Evolutionary conservation across 768 basidiomycete species (phyloP).

Genomic region (Macrocybe gigantea): DNA sequence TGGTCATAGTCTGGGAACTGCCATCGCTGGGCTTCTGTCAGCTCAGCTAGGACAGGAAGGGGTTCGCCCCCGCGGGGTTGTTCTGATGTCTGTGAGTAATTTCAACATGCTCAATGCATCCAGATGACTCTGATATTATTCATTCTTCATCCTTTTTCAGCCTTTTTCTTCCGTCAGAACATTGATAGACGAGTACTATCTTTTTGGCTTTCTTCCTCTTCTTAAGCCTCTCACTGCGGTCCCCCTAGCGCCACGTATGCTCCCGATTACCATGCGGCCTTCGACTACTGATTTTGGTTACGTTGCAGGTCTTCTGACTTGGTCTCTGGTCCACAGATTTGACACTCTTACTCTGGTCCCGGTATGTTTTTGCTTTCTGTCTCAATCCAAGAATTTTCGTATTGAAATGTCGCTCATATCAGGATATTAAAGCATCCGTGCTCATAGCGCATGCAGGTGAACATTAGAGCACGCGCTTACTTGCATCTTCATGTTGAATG

Average conservation of each 20-base stretch:
- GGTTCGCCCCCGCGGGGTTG: constrained; percentile 37
- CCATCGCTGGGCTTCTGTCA: constrained; percentile 44
- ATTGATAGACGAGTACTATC: constrained; percentile 60
- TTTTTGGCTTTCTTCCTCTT: constrained; percentile 62
- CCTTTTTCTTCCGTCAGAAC: constrained; percentile 54
- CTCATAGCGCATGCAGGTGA: constrained; percentile 65
- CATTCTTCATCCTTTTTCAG: constrained; percentile 9
- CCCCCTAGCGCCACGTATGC: constrained; percentile 58
- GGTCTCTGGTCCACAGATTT: constrained; percentile 50
- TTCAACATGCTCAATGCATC: neutral
- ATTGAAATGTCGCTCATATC: neutral
- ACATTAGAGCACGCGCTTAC: neutral
- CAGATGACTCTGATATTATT: neutral
- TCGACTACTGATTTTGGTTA: constrained; percentile 1
- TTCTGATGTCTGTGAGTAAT: constrained; percentile 35
- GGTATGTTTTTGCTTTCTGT: constrained; percentile 27
- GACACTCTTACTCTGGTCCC: constrained; percentile 58
- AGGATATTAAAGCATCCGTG: constrained; percentile 64
- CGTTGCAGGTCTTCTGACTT: constrained; percentile 43
- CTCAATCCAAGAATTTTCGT: neutral
- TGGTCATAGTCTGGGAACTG: constrained; percentile 77
- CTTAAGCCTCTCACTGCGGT: constrained; percentile 63
- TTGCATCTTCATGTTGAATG: neutral
- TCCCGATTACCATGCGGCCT: neutral
- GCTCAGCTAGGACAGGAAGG: constrained; percentile 41